A percentile compares a stretch with the other conserved stretches of the same genome.
phyloP scores from a whole-genome alignment of 208 protist genomes.

The Polymyxa betae region DNA sequence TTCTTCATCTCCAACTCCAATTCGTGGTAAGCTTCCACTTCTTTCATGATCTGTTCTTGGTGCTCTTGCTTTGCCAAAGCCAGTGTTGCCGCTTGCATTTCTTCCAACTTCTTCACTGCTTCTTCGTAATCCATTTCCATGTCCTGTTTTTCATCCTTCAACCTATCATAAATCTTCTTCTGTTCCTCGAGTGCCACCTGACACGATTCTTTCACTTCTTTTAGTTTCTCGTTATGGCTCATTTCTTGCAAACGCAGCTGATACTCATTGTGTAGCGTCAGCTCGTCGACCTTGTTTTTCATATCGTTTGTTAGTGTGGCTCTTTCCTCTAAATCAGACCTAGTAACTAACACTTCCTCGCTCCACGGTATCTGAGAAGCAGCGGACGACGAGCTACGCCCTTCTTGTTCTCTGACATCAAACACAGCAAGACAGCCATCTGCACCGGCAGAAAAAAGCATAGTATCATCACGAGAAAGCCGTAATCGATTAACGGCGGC shows the following conservation, averaged over 20 bases:
- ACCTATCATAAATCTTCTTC: slow-evolving; percentile 60
- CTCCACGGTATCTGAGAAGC: slow-evolving; percentile 75
- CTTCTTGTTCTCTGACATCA: slow-evolving; percentile 81
- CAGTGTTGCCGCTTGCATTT: slow-evolving; percentile 73
- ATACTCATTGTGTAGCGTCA: slow-evolving; percentile 88
- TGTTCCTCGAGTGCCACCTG: slow-evolving; percentile 60
- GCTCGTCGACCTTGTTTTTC: slow-evolving; percentile 81
- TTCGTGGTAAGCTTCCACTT: slow-evolving; percentile 71
- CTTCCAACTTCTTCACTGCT: slow-evolving; percentile 83
- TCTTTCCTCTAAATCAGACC: slow-evolving; percentile 84
- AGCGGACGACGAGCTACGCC: slow-evolving; percentile 78
- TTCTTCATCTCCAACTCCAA: slow-evolving; percentile 59
- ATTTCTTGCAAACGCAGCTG: slow-evolving; percentile 85
- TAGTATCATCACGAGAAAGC: slow-evolving; percentile 85
- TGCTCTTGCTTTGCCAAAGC: slow-evolving; percentile 83
- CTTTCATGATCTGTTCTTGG: slow-evolving; percentile 83
- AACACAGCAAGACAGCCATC: slow-evolving; percentile 71
- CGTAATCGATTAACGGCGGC: slow-evolving; percentile 77
- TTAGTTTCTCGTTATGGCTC: slow-evolving; percentile 86
- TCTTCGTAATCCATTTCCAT: slow-evolving; percentile 89
- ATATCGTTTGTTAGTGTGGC: slow-evolving; percentile 76
- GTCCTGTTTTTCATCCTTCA: slow-evolving; percentile 65
- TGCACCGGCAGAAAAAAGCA: slow-evolving; percentile 87
- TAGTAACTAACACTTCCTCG: slow-evolving; percentile 89
- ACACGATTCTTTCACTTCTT: slow-evolving; percentile 80